phyloP scores from a whole-genome alignment of 164 flowering plant genomes.

The Sextonia rubra region DNA sequence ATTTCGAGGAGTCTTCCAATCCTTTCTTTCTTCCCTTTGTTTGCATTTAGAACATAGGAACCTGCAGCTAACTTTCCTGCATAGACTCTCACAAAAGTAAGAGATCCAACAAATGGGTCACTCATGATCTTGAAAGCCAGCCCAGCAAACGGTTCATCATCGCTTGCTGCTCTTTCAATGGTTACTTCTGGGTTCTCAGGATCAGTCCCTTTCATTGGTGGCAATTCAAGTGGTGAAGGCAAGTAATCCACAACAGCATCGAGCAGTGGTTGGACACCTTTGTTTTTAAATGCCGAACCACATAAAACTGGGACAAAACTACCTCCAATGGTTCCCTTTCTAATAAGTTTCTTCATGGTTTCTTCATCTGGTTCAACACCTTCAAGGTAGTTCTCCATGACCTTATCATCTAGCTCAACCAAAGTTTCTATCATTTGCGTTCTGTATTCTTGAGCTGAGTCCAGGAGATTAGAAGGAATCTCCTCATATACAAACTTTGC shows the following conservation, averaged over 20 bases:
- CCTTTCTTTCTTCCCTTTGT: slow-evolving; percentile 93
- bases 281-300: slow-evolving; percentile 96
- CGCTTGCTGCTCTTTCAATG: slow-evolving; percentile 58
- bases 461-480: slow-evolving; percentile 74
- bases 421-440: slow-evolving; percentile 66
- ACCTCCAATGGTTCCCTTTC: slow-evolving; percentile 69
- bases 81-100: slow-evolving; percentile 89
- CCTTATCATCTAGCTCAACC: slow-evolving; percentile 78
- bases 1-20: slow-evolving; percentile 91
- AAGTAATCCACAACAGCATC: slow-evolving; percentile 89
- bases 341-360: slow-evolving; percentile 65
- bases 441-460: slow-evolving; percentile 68
- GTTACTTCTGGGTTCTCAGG: slow-evolving; percentile 76
- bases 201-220: slow-evolving; percentile 86
- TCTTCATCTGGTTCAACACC: slow-evolving; percentile 87
- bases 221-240: slow-evolving; percentile 90
- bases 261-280: slow-evolving; percentile 92
- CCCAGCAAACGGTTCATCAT: slow-evolving; percentile 87
- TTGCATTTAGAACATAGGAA: slow-evolving; percentile 81
- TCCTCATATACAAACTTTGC: slow-evolving; percentile 77
- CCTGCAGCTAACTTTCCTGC: slow-evolving; percentile 77
- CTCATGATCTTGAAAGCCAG: slow-evolving; percentile 97
- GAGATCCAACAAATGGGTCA: slow-evolving; percentile 88
- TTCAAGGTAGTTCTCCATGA: slow-evolving; percentile 82
- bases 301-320: slow-evolving; percentile 88